Base-by-base conservation (phyloP, 352 stramenopile species). In the Peronospora farinosa region DNA sequence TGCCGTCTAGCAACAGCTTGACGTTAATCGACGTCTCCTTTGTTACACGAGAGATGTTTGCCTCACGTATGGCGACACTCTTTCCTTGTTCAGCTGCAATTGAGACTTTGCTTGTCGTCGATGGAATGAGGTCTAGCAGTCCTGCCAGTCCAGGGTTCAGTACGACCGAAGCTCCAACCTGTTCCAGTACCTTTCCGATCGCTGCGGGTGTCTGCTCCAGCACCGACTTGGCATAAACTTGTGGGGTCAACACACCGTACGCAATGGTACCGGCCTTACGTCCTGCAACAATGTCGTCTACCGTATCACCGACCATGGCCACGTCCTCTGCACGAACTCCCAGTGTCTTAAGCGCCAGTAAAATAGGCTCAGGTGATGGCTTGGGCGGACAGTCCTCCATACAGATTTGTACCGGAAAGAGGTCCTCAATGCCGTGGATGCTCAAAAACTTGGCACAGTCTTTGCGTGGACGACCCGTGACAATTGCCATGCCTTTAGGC, bases 351-450 rank as follows among this genome's bases (percentile, higher is more conserved):
- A 95, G 84, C 35, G 84, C 90, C 37, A 91, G 60, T 17, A 62
- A 36, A 27, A 98, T 78, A 0, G 92, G 91, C 58, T 91, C 89
- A 2, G 94, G 90, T 47, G 95, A 92, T 12, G 95, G 95, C 63
- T 98, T 98, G 12, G 91, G 84, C 19, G 84, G 70, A 38, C 84
- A 90, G 69, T 98, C 95, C 58, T 98, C 94, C 95, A 98, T 98
- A 60, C 94, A 98, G 12, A 98, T 84, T 45, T 77, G 80, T 32
- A 83, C 75, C 16, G 84, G 75, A 69, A 98, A 96, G 3, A 97
- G 63, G 38, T 95, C 48, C 36, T 74, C 52, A 25, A 97, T 65
- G n/a, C 68, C 68, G 47, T 97, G 78, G 3, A 82, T 57, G 13
- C 77, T 43, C 8, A 98, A 76, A 69, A 98, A 98, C 62, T 97